Evolutionary conservation across 106 monocot species (phyloP), one percentile per base, ranked within the genome.

Genomic region (Allium cepa): DNA sequence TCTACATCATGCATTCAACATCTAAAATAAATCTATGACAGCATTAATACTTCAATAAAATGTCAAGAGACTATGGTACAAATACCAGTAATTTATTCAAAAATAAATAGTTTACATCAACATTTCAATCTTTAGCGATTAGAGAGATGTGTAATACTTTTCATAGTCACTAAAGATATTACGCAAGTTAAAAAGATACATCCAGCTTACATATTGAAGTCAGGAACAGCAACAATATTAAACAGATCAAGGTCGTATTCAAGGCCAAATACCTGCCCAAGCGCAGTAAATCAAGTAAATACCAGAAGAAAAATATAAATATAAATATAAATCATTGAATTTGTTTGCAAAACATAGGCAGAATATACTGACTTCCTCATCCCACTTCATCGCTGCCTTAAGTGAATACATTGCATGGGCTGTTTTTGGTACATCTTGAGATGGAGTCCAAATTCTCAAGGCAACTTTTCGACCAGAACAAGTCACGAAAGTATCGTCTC

Each of bases 371-470:
- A 99, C 97, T 58, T 99, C 92, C 59, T 99, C 97, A 72, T 99
- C 97, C 97, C 97, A 99, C 49, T 90, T 92, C 99, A 99, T 99
- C 57, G 99, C 92, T 75, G 90, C 93, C 72, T 99, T 99, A 46
- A 99, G 90, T 78, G 99, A 83, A 79, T 90, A 99, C 99, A 99
- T 99, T 14, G 99, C 99, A 83, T 99, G 99, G n/a, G 77, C 82
- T 28, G 99, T 99, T 66, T 99, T 99, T 26, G 92, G 85, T 64
- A 99, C 72, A 81, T 99, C 99, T 51, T 90, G 83, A 14, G 84
- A 71, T 46, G 93, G 99, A 7, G 99, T 99, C 90, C 90, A 99
- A 64, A 99, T 93, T 65, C 79, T 87, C 69, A 99, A 75, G 22
- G 76, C 46, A 67, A 99, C 93, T 18, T 85, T 83, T 16, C 83